These are phyloP conservation scores for Pseudoperonospora humuli DNA, from an alignment of 352 stramenopile species.

Conservation along the genomic window DNA sequence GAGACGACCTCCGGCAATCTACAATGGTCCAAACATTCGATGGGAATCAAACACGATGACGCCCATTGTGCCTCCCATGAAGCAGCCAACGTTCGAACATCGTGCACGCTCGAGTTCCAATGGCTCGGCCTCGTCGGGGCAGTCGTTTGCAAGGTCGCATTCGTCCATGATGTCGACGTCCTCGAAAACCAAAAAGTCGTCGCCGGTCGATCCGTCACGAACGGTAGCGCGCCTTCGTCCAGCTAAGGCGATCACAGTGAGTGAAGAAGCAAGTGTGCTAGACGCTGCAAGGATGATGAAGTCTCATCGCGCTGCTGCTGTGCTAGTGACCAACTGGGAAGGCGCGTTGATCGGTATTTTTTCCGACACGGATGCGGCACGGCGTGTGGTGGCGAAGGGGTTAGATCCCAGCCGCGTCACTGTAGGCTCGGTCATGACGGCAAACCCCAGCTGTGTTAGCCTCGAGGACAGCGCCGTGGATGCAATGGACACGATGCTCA, in stretches of 20 bases:
- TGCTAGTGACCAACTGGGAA: slow-evolving; percentile 85
- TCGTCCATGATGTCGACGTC: slow-evolving; percentile 75
- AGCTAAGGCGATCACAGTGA: slow-evolving; percentile 86
- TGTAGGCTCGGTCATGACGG: slow-evolving; percentile 81
- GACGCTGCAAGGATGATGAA: slow-evolving; percentile 88
- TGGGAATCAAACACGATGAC: slow-evolving; percentile 22
- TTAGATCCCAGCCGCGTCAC: slow-evolving; percentile 55
- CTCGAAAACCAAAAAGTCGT: slow-evolving; percentile 61
- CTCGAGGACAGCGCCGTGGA: slow-evolving; percentile 78
- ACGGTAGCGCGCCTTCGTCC: slow-evolving; percentile 73
- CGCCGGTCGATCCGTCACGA: slow-evolving; percentile 40
- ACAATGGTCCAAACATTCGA: slow-evolving; percentile 25
- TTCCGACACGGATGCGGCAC: slow-evolving; percentile 87
- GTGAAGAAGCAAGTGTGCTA: slow-evolving; percentile 68
- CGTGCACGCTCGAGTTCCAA: slow-evolving; percentile 64
- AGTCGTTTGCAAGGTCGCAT: slow-evolving; percentile 75
- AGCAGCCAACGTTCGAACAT: slow-evolving; percentile 21
- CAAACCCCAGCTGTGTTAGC: slow-evolving; percentile 73
- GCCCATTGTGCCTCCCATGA: slow-evolving; percentile 19
- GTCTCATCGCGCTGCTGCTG: slow-evolving; percentile 84
- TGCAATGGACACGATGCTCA: slow-evolving; percentile 82
- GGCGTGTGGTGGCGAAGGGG: slow-evolving; percentile 69
- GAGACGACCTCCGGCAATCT: slow-evolving; percentile 25
- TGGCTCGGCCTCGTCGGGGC: slow-evolving; percentile 60
- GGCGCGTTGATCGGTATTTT: slow-evolving; percentile 91